A percentile compares a stretch with the other conserved stretches of the same genome.
phyloP scores from a whole-genome alignment of 2,329 filamentous ascomycete genomes.

The Scleromitrula shiraiana region DNA sequence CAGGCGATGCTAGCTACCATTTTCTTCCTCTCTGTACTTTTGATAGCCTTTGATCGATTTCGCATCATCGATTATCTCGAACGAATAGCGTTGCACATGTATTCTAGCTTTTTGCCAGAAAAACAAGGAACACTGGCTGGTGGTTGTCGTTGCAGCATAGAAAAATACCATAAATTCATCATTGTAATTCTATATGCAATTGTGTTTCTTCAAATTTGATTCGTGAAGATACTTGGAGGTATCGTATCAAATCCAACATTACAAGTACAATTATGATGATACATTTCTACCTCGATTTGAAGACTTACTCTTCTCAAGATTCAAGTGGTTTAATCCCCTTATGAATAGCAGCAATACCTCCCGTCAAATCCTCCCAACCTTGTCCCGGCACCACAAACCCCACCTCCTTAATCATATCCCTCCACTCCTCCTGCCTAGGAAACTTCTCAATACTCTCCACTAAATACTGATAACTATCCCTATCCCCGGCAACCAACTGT shows the following conservation, averaged over 20 bases:
- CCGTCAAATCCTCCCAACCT: conserved; percentile 84
- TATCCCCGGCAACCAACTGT: conserved; percentile 85
- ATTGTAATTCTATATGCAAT: conserved; percentile 11
- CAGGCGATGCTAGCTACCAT: conserved; percentile 28
- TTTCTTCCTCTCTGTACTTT: conserved; percentile 29
- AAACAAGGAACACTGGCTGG: conserved; percentile 22
- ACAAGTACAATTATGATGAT: not conserved
- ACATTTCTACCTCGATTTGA: not conserved
- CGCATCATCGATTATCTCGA: conserved; percentile 24
- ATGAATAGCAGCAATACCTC: conserved; percentile 91
- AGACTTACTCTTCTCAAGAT: conserved; percentile 8
- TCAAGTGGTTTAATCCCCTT: conserved; percentile 76
- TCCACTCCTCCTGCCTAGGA: conserved; percentile 77
- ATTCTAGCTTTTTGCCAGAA: conserved; percentile 27
- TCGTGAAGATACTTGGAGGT: not conserved
- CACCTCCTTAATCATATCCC: conserved; percentile 72
- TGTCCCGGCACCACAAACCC: conserved; percentile 78
- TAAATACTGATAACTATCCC: conserved; percentile 95
- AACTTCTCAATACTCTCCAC: conserved; percentile 97
- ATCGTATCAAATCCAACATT: conserved; percentile 4
- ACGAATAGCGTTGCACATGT: conserved; percentile 29
- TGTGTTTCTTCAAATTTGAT: conserved; percentile 7
- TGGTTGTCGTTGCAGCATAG: conserved; percentile 24
- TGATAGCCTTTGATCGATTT: conserved; percentile 21
- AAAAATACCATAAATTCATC: conserved; percentile 25